Conservation (phyloP, 441 rosid genomes). For the Capsella rubella region DNA sequence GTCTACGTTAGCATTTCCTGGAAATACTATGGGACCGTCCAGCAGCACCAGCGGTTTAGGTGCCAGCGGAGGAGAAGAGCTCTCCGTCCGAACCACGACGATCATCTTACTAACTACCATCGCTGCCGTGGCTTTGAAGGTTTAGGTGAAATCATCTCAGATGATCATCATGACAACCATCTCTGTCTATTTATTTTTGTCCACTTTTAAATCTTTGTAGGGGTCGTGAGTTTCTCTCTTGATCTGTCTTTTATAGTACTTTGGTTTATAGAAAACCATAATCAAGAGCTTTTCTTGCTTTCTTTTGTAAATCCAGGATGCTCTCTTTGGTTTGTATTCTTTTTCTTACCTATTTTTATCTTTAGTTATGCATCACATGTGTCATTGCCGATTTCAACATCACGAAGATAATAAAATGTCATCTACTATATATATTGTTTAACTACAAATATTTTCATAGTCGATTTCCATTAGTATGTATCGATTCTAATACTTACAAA, state of each 20-base stretch:
- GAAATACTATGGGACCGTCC: conserved; percentile 39
- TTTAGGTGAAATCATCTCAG: conserved; percentile 32
- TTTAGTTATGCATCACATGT: background rate
- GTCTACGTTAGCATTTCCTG: conserved; percentile 34
- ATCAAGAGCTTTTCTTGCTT: conserved; percentile 16
- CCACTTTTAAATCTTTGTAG: conserved; percentile 13
- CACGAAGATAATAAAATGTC: no score
- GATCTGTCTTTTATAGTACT: background rate
- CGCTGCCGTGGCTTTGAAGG: conserved; percentile 25
- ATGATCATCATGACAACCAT: background rate
- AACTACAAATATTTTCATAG: no score
- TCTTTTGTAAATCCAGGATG: conserved; percentile 7
- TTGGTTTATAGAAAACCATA: background rate
- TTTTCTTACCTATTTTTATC: background rate
- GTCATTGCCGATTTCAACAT: no score
- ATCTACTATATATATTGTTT: no score
- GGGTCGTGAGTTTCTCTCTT: conserved; percentile 16
- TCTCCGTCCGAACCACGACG: conserved; percentile 28
- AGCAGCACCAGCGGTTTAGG: conserved; percentile 32
- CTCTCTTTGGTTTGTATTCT: background rate
- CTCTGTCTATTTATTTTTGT: conserved; percentile 2
- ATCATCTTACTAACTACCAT: conserved; percentile 27
- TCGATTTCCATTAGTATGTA: no score
- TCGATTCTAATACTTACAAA: no score
- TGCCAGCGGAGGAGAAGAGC: conserved; percentile 37